Evolutionary conservation across 1,284 basidiomycete species (phyloP), one percentile per base, ranked within the genome.

Genomic region (Melampsora americana): DNA sequence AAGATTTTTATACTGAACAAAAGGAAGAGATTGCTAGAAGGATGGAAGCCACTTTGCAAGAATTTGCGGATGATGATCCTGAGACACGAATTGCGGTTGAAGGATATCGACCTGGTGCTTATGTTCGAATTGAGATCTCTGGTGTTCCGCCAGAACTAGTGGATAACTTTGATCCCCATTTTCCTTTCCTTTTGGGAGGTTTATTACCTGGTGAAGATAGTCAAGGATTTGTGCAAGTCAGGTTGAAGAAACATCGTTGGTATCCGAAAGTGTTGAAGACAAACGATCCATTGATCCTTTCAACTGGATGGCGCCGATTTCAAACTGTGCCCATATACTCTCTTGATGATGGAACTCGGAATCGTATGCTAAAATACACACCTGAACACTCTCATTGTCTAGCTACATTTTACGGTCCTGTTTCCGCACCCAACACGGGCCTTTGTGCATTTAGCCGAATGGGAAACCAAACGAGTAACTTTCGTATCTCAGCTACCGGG

Each of bases 381-480:
- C 95, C 95, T 0, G 96, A 99, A 84, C 95, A 99, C 82, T 97
- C 96, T 93, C 96, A 99, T 83, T 99, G 95, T 81, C 92, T 91
- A 80, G 95, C 95, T 1, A 95, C 95, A 0, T 98, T 99, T 84
- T 97, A 95, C 82, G 94, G 92, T 0, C 94, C 94, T 6, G 89
- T 92, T 23, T 86, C 92, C 0, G 85, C 91, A 0, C 94, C 94
- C n/a, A 97, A 97, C 83, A 97, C 93, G 0, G 95, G 95, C 78
- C 93, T 99, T 84, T 97, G 94, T 83, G 92, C 95, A 0, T 98
- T 99, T 87, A 98, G 95, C 83, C 89, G 91, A 0, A 85, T 99
- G 6, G 84, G 86, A 0, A 85, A 85, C 20, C 88, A 89, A 0
- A 86, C 85, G 0, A 85, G 90, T 0, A 90, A 89, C 0, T 99